Percentiles rank a stretch among this genome's conserved stretches.
Conservation (phyloP, 306 rosid genomes). For the Cucurbita pepo region DNA sequence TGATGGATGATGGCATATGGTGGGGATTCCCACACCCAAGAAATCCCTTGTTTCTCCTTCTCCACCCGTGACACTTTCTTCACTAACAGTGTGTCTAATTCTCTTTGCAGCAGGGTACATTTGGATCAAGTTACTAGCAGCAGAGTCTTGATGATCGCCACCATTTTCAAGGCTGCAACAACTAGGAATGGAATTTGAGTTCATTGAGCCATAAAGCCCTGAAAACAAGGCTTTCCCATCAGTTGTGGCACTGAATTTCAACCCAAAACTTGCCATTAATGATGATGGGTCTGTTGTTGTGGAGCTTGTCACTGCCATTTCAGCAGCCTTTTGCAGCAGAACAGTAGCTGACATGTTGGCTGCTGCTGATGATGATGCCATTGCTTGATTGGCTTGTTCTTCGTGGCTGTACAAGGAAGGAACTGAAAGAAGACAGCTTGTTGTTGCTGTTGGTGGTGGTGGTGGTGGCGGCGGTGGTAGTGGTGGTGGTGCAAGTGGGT, state of each 20-base stretch:
- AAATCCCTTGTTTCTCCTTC: constrained; percentile 37
- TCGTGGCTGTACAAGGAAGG: constrained; percentile 1
- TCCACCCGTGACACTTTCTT: constrained; percentile 17
- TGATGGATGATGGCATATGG: constrained; percentile 55
- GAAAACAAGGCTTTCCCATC: neutral
- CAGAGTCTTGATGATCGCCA: neutral
- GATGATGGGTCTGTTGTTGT: constrained; percentile 17
- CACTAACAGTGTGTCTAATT: constrained; percentile 24
- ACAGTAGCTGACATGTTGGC: neutral
- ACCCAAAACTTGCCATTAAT: neutral
- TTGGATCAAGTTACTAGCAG: constrained; percentile 21
- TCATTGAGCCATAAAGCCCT: neutral
- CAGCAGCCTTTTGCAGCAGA: neutral
- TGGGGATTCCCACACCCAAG: constrained; percentile 69
- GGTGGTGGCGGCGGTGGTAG: neutral
- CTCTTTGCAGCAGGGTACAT: constrained; percentile 45
- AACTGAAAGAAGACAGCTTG: neutral
- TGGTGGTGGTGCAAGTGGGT: neutral
- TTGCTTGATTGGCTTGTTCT: neutral
- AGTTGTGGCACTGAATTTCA: neutral
- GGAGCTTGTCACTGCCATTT: constrained; percentile 5
- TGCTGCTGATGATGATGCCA: neutral
- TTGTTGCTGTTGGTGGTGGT: neutral
- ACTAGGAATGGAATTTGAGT: neutral
- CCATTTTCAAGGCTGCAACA: neutral